Evolutionary conservation across 2,329 filamentous ascomycete species (phyloP).

Genomic region (Paramyrothecium roridum): DNA sequence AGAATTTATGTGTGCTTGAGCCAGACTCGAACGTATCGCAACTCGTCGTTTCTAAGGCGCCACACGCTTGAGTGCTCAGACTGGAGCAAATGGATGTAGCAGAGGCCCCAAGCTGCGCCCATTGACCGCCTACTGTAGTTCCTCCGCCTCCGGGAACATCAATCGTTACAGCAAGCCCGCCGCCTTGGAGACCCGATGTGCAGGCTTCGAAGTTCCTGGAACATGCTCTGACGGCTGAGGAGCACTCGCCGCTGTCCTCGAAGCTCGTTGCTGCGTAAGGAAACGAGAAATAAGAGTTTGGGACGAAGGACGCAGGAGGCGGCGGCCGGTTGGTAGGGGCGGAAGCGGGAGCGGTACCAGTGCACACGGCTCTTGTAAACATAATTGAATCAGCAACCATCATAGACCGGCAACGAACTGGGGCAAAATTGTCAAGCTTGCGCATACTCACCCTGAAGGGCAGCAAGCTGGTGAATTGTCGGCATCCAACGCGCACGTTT

Average conservation of each 20-base stretch:
- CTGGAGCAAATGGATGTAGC: slow-evolving; percentile 55
- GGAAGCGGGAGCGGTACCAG: slow-evolving; percentile 47
- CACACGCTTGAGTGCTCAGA: slow-evolving; percentile 50
- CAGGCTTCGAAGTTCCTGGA: slow-evolving; percentile 52
- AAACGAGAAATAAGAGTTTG: slow-evolving; percentile 58
- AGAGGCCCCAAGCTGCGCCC: slow-evolving; percentile 35
- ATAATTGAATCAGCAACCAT: slow-evolving; percentile 9
- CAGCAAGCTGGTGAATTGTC: slow-evolving; percentile 51
- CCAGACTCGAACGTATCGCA: not conserved
- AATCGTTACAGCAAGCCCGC: slow-evolving; percentile 51
- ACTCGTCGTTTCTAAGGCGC: slow-evolving; percentile 32
- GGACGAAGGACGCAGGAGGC: slow-evolving; percentile 45
- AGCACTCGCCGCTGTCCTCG: slow-evolving; percentile 47
- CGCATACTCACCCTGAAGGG: slow-evolving; percentile 41
- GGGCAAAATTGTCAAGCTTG: no score
- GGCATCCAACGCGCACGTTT: slow-evolving; percentile 47
- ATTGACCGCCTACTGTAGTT: slow-evolving; percentile 45
- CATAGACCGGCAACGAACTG: not conserved
- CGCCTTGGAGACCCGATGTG: slow-evolving; percentile 43
- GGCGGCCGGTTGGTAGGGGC: slow-evolving; percentile 32
- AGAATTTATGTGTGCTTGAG: not conserved
- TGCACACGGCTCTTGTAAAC: slow-evolving; percentile 46
- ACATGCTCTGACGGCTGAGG: slow-evolving; percentile 48
- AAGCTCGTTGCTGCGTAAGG: slow-evolving; percentile 55
- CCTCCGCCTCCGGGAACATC: slow-evolving; percentile 51